Conservation (phyloP, 495 filamentous ascomycete species). For the Rusavskia elegans region DNA sequence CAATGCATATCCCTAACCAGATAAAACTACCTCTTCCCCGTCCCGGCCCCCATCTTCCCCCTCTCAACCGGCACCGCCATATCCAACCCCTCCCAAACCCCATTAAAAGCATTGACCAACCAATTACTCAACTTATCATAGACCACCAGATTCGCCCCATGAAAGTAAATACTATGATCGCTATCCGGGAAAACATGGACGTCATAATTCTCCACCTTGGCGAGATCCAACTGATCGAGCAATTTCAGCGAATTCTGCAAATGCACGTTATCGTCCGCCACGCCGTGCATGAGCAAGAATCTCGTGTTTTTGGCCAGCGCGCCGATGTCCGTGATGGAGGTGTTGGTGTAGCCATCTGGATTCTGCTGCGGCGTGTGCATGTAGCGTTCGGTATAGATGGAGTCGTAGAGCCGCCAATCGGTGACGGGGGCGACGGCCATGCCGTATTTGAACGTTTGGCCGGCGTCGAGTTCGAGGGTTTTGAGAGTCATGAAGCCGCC, state of each 20-base stretch:
- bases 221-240: conserved; percentile 74
- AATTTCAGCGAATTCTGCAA: conserved; percentile 80
- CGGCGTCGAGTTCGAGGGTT: conserved; percentile 79
- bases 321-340: conserved; percentile 53
- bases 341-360: conserved; percentile 54
- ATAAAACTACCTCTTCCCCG: neutral
- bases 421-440: conserved; percentile 98
- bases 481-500: conserved; percentile 97
- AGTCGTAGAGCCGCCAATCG: conserved; percentile 90
- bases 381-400: conserved; percentile 89
- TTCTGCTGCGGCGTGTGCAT: conserved; percentile 89
- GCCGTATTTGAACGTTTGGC: conserved; percentile 81
- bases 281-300: conserved; percentile 88
- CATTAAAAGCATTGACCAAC: conserved; percentile 95
- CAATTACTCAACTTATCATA: conserved; percentile 87
- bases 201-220: conserved; percentile 83
- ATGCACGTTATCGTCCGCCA: conserved; percentile 93
- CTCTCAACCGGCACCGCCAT: conserved; percentile 41
- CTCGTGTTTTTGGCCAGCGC: conserved; percentile 59
- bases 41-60: neutral
- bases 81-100: conserved; percentile 72
- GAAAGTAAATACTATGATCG: conserved; percentile 90
- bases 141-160: conserved; percentile 82
- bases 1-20: neutral
- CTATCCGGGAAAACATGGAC: conserved; percentile 92